Percentiles rank a stretch among this genome's conserved stretches.
These are phyloP conservation scores for Coemansia umbellata DNA, from an alignment of 192 early-diverging fungal genomes.

Conservation along the genomic window DNA sequence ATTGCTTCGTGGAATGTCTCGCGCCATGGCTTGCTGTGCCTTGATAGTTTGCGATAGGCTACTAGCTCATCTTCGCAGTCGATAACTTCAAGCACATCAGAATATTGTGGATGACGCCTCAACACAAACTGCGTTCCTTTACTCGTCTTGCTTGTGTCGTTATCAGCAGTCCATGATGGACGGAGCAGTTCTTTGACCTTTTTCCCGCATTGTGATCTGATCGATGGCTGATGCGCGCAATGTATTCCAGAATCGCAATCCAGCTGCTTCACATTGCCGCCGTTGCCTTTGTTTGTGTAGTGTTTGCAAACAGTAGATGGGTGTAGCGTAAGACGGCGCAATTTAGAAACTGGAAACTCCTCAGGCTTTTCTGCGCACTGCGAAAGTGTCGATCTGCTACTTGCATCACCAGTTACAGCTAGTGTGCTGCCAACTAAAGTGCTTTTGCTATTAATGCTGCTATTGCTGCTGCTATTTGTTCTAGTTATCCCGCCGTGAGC, in stretches of 20 bases:
- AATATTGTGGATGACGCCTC: slow-evolving; percentile 12
- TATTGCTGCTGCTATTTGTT: slow-evolving; percentile 7
- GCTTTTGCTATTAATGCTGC: slow-evolving; percentile 17
- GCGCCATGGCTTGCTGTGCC: slow-evolving; percentile 19
- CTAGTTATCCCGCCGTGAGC: not conserved
- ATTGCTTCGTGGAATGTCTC: slow-evolving; percentile 39
- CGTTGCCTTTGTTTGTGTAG: too few relatives aligned
- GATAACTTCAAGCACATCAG: slow-evolving; percentile 21
- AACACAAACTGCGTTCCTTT: slow-evolving; percentile 8
- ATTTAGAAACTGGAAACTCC: too few relatives aligned
- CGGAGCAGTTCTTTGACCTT: not conserved
- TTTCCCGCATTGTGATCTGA: not conserved
- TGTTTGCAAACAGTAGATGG: too few relatives aligned
- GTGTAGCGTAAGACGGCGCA: too few relatives aligned
- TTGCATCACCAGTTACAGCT: not conserved
- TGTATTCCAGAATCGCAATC: too few relatives aligned
- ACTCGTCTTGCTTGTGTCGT: not conserved
- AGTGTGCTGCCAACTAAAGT: slow-evolving; percentile 19
- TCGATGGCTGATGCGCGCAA: not conserved
- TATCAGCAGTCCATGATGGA: not conserved
- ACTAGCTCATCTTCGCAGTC: slow-evolving; percentile 15
- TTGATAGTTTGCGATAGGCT: slow-evolving; percentile 28
- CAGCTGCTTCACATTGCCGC: too few relatives aligned
- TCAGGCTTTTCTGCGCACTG: not conserved
- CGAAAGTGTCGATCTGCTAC: not conserved